Conservation (phyloP, 2,329 filamentous ascomycete species). For the Cytospora schulzeri region DNA sequence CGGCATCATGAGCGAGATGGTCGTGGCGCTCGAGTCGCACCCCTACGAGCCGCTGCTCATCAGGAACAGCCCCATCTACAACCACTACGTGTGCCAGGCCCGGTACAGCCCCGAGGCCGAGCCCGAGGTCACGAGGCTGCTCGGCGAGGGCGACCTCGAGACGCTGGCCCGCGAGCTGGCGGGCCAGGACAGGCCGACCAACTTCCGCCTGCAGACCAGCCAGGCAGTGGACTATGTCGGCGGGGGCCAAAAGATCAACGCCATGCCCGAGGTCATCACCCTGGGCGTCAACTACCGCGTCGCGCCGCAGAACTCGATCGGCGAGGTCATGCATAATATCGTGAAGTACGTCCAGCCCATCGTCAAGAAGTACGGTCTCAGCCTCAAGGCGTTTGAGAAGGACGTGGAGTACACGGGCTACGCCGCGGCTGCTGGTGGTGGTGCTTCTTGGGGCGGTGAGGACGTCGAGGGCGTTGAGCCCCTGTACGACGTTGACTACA, state of each 20-base stretch:
- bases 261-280: constrained; percentile 56
- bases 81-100: constrained; percentile 40
- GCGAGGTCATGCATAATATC: constrained; percentile 48
- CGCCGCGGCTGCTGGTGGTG: neutral
- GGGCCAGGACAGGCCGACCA: constrained; percentile 40
- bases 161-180: constrained; percentile 36
- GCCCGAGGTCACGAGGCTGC: constrained; percentile 37
- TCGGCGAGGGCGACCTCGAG: constrained; percentile 37
- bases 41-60: constrained; percentile 39
- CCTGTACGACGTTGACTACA: constrained; percentile 43
- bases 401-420: constrained; percentile 37
- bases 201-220: constrained; percentile 59
- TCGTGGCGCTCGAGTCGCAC: constrained; percentile 61
- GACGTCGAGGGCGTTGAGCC: constrained; percentile 31
- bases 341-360: constrained; percentile 48
- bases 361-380: constrained; percentile 50
- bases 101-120: constrained; percentile 38
- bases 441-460: neutral
- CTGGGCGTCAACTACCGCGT: constrained; percentile 59
- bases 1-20: constrained; percentile 67
- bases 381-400: constrained; percentile 50
- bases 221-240: constrained; percentile 57
- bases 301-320: constrained; percentile 54
- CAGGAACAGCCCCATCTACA: constrained; percentile 39
- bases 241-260: constrained; percentile 61